These are phyloP conservation scores for Tolypocladium paradoxum DNA, from an alignment of 2,329 filamentous ascomycete genomes.

Conservation along the genomic window DNA sequence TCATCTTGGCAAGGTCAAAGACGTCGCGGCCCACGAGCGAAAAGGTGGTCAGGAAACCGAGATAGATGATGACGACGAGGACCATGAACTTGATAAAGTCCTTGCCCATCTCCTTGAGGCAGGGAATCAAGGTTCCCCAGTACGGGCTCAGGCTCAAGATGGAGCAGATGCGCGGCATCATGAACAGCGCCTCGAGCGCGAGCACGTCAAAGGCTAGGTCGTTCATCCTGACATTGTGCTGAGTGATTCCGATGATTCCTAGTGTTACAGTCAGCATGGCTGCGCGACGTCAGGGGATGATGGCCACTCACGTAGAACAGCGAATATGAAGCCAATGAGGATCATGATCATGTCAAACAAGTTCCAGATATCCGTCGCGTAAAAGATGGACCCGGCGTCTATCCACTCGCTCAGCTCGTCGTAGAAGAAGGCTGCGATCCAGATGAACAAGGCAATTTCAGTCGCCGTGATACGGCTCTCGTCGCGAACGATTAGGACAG, in stretches of 20 bases:
- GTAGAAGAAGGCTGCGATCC: conserved; percentile 80
- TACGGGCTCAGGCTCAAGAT: conserved; percentile 80
- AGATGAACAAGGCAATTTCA: conserved; percentile 70
- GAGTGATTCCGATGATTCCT: conserved; percentile 28
- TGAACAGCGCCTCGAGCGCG: conserved; percentile 76
- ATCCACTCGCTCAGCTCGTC: conserved; percentile 78
- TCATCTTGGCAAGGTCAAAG: conserved; percentile 57
- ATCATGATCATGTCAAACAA: conserved; percentile 67
- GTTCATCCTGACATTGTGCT: conserved; percentile 50
- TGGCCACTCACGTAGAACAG: conserved; percentile 52
- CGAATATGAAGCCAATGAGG: conserved; percentile 58
- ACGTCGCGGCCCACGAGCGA: conserved; percentile 62
- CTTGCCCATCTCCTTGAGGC: conserved; percentile 87
- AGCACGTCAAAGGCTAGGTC: conserved; percentile 83
- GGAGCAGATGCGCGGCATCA: conserved; percentile 82
- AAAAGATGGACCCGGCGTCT: conserved; percentile 80
- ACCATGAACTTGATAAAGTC: conserved; percentile 82
- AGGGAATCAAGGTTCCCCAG: conserved; percentile 82
- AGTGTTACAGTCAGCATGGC: conserved; percentile 2
- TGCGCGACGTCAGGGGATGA: neutral
- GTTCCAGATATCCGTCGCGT: conserved; percentile 75
- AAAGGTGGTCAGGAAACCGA: conserved; percentile 84
- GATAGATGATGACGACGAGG: conserved; percentile 69
- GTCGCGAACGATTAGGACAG: conserved; percentile 68
- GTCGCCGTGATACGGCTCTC: conserved; percentile 52